Base-by-base conservation (phyloP, 306 rosid species). In the Sicyos edulis region DNA sequence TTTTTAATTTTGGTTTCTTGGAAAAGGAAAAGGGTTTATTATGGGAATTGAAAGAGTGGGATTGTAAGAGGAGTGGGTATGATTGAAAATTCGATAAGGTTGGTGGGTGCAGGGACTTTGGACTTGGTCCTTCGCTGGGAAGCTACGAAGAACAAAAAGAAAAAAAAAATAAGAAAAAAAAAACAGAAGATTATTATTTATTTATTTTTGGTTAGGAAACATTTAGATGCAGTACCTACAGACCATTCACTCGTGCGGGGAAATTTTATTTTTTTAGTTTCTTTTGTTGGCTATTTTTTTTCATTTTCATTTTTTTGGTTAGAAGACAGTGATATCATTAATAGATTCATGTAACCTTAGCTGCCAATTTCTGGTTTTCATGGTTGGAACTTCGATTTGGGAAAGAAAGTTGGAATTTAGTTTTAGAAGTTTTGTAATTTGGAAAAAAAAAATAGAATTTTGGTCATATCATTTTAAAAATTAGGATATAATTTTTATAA, bases 201-300 rank as follows among this genome's bases (percentile, higher is more conserved):
- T n/a, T n/a, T n/a, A n/a, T n/a, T n/a, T n/a, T n/a, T n/a, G n/a
- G 32, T 44, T 45, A 67, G 69, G 21, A 63, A 34, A 45, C 42
- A 67, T 3, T 13, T 55, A 21, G 21, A 6, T 21, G 34, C 40
- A 45, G 16, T 7, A 67, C 72, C 72, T 13, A 45, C 72, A 45
- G 72, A 67, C 53, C 54, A 65, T 4, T 40, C 71, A 44, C 72
- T 47, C 72, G 72, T 67, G 72, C 56, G 72, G 69, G 4, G 16
- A 15, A 65, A 17, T 65, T 17, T 19, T 64, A 40, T 32, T 4
- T 6, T 7, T n/a, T 6, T n/a, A 37, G 26, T 9, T 62, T n/a
- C 14, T 32, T 62, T 61, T 9, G 2, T 62, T 62, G 4, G 8
- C 2, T 3, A 21, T 13, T 12, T n/a, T 63, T 10, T n/a, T n/a